phyloP scores from a whole-genome alignment of 306 rosid species.

The Quercus gilva region DNA sequence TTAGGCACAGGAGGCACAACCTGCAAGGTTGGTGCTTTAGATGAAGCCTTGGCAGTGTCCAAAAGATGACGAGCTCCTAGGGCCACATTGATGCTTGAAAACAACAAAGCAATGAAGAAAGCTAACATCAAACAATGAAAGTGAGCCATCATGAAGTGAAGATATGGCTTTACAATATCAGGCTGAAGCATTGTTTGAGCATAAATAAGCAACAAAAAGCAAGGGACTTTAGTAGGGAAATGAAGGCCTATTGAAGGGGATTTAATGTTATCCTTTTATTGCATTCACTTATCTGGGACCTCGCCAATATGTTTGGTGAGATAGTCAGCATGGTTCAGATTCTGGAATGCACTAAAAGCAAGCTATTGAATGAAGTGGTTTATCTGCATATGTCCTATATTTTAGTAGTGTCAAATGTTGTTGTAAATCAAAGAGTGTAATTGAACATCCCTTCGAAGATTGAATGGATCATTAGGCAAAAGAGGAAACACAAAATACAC shows the following conservation, averaged over 20 bases:
- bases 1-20: too few relatives aligned
- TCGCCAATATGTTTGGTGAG: neutral
- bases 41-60: too few relatives aligned
- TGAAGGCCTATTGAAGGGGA: neutral
- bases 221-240: constrained; percentile 6
- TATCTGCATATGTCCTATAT: neutral
- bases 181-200: neutral
- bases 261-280: too few relatives aligned
- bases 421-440: neutral
- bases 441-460: neutral
- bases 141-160: constrained; percentile 28
- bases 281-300: neutral
- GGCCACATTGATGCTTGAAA: constrained; percentile 8
- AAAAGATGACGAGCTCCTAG: too few relatives aligned
- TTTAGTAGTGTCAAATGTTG: neutral
- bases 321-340: neutral
- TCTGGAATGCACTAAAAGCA: neutral
- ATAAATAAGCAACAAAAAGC: neutral
- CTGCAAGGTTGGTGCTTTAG: too few relatives aligned
- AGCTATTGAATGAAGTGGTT: neutral
- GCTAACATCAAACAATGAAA: constrained; percentile 4
- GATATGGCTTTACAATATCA: neutral
- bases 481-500: neutral
- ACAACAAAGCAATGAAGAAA: constrained; percentile 23
- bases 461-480: neutral